phyloP scores from a whole-genome alignment of 805 yeast genomes.

The Martiniozyma abietophila region DNA sequence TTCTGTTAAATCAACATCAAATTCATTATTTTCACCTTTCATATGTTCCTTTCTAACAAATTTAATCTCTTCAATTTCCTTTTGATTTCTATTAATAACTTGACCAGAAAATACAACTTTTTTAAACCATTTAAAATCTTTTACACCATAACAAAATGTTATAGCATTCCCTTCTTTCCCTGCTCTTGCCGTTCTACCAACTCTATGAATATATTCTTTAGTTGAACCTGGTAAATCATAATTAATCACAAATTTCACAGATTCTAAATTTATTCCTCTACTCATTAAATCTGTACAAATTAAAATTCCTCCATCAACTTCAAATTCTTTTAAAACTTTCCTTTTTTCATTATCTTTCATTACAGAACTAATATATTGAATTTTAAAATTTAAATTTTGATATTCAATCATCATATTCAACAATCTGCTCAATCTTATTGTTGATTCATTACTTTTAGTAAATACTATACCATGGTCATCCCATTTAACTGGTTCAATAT shows the following conservation, averaged over 20 bases:
- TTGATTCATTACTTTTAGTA: slow-evolving; percentile 74
- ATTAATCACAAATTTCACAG: slow-evolving; percentile 69
- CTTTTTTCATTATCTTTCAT: slow-evolving; percentile 44
- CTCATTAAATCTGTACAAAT: slow-evolving; percentile 88
- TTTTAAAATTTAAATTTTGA: slow-evolving; percentile 6
- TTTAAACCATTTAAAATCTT: slow-evolving; percentile 62
- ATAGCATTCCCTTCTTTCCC: slow-evolving; percentile 67
- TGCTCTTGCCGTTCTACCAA: slow-evolving; percentile 97
- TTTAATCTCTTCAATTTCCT: slow-evolving; percentile 27
- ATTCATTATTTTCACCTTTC: slow-evolving; percentile 8
- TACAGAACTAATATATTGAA: slow-evolving; percentile 51
- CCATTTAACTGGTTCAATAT: slow-evolving; percentile 25
- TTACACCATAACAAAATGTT: slow-evolving; percentile 64
- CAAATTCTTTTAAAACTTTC: slow-evolving; percentile 52
- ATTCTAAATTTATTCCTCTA: slow-evolving; percentile 83
- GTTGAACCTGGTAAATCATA: slow-evolving; percentile 85
- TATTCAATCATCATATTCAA: slow-evolving; percentile 33
- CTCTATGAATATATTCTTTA: slow-evolving; percentile 90
- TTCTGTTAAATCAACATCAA: slow-evolving; percentile 26
- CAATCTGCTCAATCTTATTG: slow-evolving; percentile 67
- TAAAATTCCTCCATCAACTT: slow-evolving; percentile 37
- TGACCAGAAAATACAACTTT: slow-evolving; percentile 35
- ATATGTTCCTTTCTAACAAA: slow-evolving; percentile 16
- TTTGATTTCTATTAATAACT: slow-evolving; percentile 43
- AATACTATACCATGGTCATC: slow-evolving; percentile 45